Base-by-base conservation (phyloP, 495 filamentous ascomycete species). In the Xylaria castorea region DNA sequence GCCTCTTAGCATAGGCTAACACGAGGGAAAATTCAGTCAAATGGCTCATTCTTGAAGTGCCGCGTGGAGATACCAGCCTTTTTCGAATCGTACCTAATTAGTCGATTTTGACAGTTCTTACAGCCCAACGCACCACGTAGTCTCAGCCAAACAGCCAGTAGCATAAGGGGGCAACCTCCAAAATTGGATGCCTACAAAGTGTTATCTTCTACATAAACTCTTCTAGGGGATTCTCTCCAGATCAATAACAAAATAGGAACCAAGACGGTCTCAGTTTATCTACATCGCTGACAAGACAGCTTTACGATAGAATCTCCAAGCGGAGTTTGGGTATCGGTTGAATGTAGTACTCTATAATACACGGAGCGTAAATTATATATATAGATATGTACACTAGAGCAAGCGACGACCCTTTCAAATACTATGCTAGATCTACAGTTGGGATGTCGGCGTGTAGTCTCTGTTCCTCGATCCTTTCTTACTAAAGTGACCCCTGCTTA, bases 1-100 rank as follows among this genome's bases (percentile, higher is more conserved):
- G 53, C 50, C 66, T 68, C 27, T 60, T 36, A 11, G 58, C 34
- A 32, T 55, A 60, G 53, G 66, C 53, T 71, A 40, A 51, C 69
- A 76, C 53, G 63, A 75, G 32, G 65, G 73, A 68, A 46, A 57
- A 68, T 22, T 68, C 53, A 22, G 51, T 68, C 38, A 68, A 46
- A 38, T 68, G 66, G 25, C 66, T 68, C 66, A 68, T 68, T 40
- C 32, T 68, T 40, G 20, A 40, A 58, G n/a, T 25, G 1, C 14
- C 18, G 4, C 18, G 18, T 38, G 25, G 48, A 25, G 5, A 20
- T 5, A 53, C 32, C 32, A 30, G 6, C 11, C 64, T 20, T 65
- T 25, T 51, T 25, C 46, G 48, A 51, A 22, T 22, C 46, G 46
- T 8, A 36, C 11, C 11, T 2, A 25, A 20, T 48, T n/a, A 5